These are phyloP conservation scores for Globisporangium viniferum DNA, from an alignment of 352 stramenopile genomes.

Conservation along the genomic window DNA sequence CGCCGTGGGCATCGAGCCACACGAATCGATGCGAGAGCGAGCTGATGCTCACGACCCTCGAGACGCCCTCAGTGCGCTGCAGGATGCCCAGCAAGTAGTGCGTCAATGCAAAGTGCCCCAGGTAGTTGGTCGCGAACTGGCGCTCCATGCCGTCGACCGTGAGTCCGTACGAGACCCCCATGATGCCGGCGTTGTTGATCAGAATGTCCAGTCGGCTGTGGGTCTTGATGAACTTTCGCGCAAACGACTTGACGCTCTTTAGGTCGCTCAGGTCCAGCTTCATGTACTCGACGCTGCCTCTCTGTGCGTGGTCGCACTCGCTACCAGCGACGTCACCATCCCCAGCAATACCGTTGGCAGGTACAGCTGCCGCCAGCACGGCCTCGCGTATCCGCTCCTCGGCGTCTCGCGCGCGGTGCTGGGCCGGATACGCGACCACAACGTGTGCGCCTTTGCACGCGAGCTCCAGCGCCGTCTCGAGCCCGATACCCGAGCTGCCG, in stretches of 20 bases:
- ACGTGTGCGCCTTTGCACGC: constrained; percentile 27
- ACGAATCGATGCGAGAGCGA: constrained; percentile 19
- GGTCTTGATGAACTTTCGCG: constrained; percentile 25
- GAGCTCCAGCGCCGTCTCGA: constrained; percentile 26
- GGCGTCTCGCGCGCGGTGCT: constrained; percentile 4
- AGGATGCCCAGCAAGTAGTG: constrained; percentile 16
- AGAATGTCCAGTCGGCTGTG: constrained; percentile 30
- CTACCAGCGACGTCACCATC: background rate
- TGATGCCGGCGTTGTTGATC: constrained; percentile 42
- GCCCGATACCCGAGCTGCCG: constrained; percentile 25
- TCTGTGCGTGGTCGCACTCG: background rate
- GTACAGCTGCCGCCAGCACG: constrained; percentile 19
- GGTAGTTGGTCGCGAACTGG: constrained; percentile 37
- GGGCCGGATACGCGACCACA: constrained; percentile 24
- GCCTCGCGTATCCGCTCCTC: constrained; percentile 13
- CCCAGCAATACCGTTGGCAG: background rate
- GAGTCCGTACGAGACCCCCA: constrained; percentile 14
- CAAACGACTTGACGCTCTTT: constrained; percentile 29
- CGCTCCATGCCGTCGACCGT: constrained; percentile 26
- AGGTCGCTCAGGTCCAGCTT: constrained; percentile 35
- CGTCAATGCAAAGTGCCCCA: constrained; percentile 25
- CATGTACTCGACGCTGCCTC: constrained; percentile 36
- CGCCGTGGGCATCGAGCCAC: background rate
- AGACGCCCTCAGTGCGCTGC: constrained; percentile 11
- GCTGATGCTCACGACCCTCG: constrained; percentile 22